Conservation (phyloP, 2,329 filamentous ascomycete genomes). For the Neocatenulostroma microsporum region DNA sequence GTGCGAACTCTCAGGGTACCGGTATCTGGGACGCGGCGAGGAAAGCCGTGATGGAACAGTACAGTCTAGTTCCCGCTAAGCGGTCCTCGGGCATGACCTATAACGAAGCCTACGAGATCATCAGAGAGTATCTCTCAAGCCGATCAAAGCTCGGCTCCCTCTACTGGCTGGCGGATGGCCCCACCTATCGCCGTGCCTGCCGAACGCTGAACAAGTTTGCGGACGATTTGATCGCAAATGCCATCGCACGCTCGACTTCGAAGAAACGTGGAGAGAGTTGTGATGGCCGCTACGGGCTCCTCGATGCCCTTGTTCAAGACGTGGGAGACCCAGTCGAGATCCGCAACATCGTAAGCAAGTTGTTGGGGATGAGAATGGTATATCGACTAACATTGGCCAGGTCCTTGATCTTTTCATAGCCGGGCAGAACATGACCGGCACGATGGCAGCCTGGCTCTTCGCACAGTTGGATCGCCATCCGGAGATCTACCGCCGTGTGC, state of each 20-base stretch:
- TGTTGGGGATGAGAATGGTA: no score
- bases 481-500: slow-evolving; percentile 20
- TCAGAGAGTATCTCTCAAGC: slow-evolving; percentile 16
- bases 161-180: slow-evolving; percentile 36
- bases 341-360: slow-evolving; percentile 36
- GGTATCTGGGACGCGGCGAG: slow-evolving; percentile 12
- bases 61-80: slow-evolving; percentile 14
- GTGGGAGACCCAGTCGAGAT: slow-evolving; percentile 35
- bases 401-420: slow-evolving; percentile 43
- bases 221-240: slow-evolving; percentile 12
- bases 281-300: slow-evolving; percentile 32
- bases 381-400: no score
- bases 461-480: slow-evolving; percentile 24
- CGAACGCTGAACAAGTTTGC: slow-evolving; percentile 16
- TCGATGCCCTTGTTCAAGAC: slow-evolving; percentile 36
- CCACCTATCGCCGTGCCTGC: slow-evolving; percentile 34
- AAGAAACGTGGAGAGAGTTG: background rate
- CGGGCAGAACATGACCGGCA: slow-evolving; percentile 51
- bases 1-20: slow-evolving; percentile 18
- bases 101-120: slow-evolving; percentile 16
- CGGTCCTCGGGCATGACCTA: slow-evolving; percentile 11
- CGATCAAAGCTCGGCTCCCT: slow-evolving; percentile 23
- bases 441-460: slow-evolving; percentile 36
- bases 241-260: slow-evolving; percentile 8
- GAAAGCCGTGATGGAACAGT: slow-evolving; percentile 17